Base-by-base conservation (phyloP, 352 stramenopile species). In the Globisporangium canariense region DNA sequence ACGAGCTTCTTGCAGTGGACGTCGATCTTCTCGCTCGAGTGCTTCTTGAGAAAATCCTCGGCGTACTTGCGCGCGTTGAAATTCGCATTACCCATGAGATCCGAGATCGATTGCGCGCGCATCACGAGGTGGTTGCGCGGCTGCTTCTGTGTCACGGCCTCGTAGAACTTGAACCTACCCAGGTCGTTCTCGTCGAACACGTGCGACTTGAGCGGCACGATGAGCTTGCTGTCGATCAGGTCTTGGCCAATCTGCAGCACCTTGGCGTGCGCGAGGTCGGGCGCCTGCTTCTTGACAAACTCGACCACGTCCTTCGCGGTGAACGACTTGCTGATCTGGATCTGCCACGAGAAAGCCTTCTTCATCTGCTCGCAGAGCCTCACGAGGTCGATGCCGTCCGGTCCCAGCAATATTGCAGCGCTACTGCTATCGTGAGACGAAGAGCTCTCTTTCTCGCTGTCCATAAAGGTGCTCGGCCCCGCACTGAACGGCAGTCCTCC, bases 241-340 rank as follows among this genome's bases (percentile, higher is more conserved):
- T 77, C 74, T 55, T 94, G 83, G 0, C 83, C 83, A 51, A 90
- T 68, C 18, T 85, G 76, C 28, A 86, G 60, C 9, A 82, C 76
- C 38, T 85, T 78, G 6, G 64, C 45, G 20, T 61, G 66, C 3
- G 69, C 68, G 13, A 86, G 58, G 9, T 78, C 60, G 2, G 78
- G 74, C 22, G 75, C 51, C 14, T 82, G 74, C 47, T 79, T 82
- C 36, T 67, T 67, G 38, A 92, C 65, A 68, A 89, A 90, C n/a
- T 87, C 75, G 10, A 80, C 57, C 8, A 92, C 76, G 60, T 92
- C 83, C 45, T 78, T 78, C 7, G 83, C 64, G n/a, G 81, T 77
- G 58, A 93, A 91, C 46, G 80, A 84, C 58, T 91, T 93, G 65
- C 79, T 93, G 61, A 86, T 88, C 60, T 91, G 81, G 38, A 86